phyloP scores from a whole-genome alignment of 2,329 filamentous ascomycete species.

The Coniochaeta sp. region DNA sequence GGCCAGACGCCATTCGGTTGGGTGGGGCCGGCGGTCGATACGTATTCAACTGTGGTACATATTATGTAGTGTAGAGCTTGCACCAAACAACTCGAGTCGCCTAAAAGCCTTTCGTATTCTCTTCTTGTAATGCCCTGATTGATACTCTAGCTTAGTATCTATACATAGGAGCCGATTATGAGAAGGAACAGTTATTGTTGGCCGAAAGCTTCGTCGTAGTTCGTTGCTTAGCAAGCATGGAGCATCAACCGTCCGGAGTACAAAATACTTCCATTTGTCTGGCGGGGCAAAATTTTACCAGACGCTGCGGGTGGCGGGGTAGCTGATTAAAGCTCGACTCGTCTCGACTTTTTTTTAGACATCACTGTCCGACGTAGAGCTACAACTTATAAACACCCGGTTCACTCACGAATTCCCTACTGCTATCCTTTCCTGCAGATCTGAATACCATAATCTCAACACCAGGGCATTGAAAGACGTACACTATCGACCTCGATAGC shows the following conservation, averaged over 20 bases:
- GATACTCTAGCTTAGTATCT: too few relatives aligned
- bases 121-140: too few relatives aligned
- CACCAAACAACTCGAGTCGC: neutral
- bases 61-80: too few relatives aligned
- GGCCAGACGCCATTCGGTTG: neutral
- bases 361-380: neutral
- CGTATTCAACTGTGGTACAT: too few relatives aligned
- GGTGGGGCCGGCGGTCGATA: neutral
- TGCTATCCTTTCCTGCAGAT: neutral
- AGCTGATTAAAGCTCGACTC: neutral
- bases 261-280: neutral
- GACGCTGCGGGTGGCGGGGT: neutral
- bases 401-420: neutral
- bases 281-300: neutral
- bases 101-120: neutral
- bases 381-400: neutral
- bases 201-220: neutral
- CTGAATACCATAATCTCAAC: too few relatives aligned
- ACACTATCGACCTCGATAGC: neutral
- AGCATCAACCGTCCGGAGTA: neutral
- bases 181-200: neutral
- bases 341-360: neutral
- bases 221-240: neutral
- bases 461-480: neutral
- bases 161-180: neutral